phyloP scores from a whole-genome alignment of 2,329 filamentous ascomycete species.

The Verticillium dahliae region DNA sequence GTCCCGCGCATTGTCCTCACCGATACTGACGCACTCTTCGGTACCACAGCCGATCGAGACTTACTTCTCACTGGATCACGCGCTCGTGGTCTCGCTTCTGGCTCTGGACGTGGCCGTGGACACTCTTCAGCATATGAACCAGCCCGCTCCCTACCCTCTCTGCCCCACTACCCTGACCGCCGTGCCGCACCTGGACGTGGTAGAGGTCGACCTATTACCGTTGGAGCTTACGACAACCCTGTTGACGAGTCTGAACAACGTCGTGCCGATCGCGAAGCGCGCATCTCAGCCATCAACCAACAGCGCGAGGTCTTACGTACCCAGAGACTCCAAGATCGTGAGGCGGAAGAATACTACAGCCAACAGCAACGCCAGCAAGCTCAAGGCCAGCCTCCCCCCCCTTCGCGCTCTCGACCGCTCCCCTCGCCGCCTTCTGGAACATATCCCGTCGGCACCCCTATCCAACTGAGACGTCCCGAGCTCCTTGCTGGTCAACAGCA shows the following conservation, averaged over 20 bases:
- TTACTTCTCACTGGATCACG: background rate
- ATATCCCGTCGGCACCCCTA: background rate
- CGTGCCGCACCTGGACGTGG: background rate
- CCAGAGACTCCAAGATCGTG: background rate
- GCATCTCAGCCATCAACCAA: background rate
- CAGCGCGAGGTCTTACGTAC: background rate
- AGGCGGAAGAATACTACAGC: background rate
- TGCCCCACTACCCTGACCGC: background rate
- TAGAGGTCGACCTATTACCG: constrained; percentile 6
- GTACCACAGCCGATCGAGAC: background rate
- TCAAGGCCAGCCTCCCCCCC: background rate
- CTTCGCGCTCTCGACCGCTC: background rate
- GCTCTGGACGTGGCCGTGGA: constrained; percentile 3
- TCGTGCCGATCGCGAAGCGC: background rate
- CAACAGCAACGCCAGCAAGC: background rate
- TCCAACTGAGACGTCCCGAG: background rate
- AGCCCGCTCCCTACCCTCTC: constrained; percentile 5
- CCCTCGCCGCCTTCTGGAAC: background rate
- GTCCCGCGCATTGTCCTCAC: background rate
- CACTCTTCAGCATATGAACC: constrained; percentile 5
- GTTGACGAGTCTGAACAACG: background rate
- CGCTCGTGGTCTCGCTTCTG: background rate
- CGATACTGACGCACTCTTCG: background rate
- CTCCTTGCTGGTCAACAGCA: background rate
- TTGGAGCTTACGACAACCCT: constrained; percentile 10